Conservation (phyloP, 345 rosid genomes). For the Aquilaria sinensis region DNA sequence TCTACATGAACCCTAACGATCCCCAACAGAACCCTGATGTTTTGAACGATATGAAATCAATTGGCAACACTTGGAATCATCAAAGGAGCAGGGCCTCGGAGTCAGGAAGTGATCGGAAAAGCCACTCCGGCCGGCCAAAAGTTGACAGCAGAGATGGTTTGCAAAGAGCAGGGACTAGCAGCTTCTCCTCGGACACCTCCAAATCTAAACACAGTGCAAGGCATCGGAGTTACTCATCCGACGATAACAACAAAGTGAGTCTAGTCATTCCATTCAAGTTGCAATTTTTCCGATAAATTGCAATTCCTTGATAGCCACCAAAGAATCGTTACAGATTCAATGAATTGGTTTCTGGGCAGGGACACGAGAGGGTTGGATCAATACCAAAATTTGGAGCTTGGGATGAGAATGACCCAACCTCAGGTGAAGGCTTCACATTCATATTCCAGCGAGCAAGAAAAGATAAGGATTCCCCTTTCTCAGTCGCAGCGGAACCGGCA, state of each 20-base stretch:
- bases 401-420: conserved; percentile 46
- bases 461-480: conserved; percentile 21
- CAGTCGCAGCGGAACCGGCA: no score
- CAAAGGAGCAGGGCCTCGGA: conserved; percentile 13
- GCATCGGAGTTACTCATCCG: conserved; percentile 15
- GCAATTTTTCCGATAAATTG: not conserved
- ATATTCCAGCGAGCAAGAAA: conserved; percentile 42
- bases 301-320: not conserved
- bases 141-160: conserved; percentile 9
- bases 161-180: conserved; percentile 13
- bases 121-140: conserved; percentile 10
- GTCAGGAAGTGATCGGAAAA: conserved; percentile 21
- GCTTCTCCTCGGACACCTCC: conserved; percentile 11
- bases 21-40: conserved; percentile 42
- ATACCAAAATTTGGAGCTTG: conserved; percentile 57
- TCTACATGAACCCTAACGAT: conserved; percentile 47
- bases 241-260: conserved; percentile 12
- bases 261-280: not conserved
- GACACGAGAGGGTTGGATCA: conserved; percentile 32
- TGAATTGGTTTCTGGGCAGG: conserved; percentile 4
- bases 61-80: not conserved
- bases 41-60: not conserved
- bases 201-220: conserved; percentile 18
- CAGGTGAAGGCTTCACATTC: conserved; percentile 43
- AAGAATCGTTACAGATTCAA: no score